phyloP scores from a whole-genome alignment of 202 grass and related monocot genomes.

The Setaria italica region DNA sequence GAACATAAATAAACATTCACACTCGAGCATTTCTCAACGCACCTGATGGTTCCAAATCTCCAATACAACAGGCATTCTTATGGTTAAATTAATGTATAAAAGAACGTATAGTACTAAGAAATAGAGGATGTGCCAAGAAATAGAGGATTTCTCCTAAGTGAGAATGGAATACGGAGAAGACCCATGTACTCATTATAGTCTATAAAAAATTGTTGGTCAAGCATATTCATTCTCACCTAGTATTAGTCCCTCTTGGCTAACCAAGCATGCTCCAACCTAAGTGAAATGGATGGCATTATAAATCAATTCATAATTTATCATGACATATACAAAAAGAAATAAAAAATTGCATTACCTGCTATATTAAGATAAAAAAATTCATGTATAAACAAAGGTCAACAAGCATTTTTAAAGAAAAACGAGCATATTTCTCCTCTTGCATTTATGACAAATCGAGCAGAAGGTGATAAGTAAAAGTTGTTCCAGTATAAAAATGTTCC shows the following conservation, averaged over 20 bases:
- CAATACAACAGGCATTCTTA: neutral
- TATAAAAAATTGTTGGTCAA: no score
- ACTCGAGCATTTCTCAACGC: neutral
- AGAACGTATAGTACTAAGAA: neutral
- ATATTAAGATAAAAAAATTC: neutral
- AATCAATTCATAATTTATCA: constrained; percentile 36
- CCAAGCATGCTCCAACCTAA: constrained; percentile 94
- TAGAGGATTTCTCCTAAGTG: neutral
- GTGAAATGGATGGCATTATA: neutral
- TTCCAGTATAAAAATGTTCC: no score
- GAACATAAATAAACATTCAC: neutral
- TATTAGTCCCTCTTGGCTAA: constrained; percentile 91
- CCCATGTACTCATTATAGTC: no score
- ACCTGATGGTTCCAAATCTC: neutral
- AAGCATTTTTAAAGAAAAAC: neutral
- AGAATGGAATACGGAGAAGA: no score
- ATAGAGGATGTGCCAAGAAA: neutral
- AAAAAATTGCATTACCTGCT: neutral
- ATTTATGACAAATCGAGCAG: constrained; percentile 31
- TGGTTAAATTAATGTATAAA: neutral
- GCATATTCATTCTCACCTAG: constrained; percentile 64
- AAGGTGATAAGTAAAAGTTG: neutral
- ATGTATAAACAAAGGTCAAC: neutral
- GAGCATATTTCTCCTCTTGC: neutral
- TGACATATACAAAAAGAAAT: neutral